Conservation (phyloP, 1,284 basidiomycete species). For the Stereum hirsutum region DNA sequence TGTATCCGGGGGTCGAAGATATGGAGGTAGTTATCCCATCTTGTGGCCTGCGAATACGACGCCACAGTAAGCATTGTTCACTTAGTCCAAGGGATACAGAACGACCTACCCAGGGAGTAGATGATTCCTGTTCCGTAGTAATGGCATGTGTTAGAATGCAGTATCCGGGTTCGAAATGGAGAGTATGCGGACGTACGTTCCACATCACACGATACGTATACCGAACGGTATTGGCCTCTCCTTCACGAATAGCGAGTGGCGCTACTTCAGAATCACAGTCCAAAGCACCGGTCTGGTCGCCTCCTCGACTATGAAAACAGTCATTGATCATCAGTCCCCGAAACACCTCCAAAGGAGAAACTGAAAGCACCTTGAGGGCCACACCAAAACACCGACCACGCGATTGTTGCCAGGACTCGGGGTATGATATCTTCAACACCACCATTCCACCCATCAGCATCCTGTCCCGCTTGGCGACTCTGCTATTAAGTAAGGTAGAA, state of each 20-base stretch:
- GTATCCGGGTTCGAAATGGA: background rate
- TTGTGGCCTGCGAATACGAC: slow-evolving; percentile 56
- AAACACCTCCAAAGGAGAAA: background rate
- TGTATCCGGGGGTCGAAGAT: slow-evolving; percentile 48
- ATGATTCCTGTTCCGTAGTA: slow-evolving; percentile 49
- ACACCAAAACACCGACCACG: slow-evolving; percentile 88
- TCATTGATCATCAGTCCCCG: background rate
- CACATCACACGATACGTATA: slow-evolving; percentile 91
- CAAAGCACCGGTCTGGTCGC: slow-evolving; percentile 35
- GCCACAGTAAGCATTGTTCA: slow-evolving; percentile 3
- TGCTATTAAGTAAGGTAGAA: no score
- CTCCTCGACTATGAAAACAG: slow-evolving; percentile 41
- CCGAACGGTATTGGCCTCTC: slow-evolving; percentile 56
- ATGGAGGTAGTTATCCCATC: slow-evolving; percentile 90
- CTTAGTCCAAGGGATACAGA: slow-evolving; percentile 9
- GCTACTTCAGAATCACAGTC: slow-evolving; percentile 25
- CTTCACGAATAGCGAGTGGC: slow-evolving; percentile 59
- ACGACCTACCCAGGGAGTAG: slow-evolving; percentile 68
- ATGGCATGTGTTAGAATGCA: no score
- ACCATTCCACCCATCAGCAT: background rate
- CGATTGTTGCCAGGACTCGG: slow-evolving; percentile 64
- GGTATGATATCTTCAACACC: slow-evolving; percentile 63
- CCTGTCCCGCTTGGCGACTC: no score
- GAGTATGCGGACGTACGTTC: slow-evolving; percentile 42
- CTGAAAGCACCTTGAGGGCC: slow-evolving; percentile 62